phyloP scores from a whole-genome alignment of 805 yeast species.

The Candida anglica region DNA sequence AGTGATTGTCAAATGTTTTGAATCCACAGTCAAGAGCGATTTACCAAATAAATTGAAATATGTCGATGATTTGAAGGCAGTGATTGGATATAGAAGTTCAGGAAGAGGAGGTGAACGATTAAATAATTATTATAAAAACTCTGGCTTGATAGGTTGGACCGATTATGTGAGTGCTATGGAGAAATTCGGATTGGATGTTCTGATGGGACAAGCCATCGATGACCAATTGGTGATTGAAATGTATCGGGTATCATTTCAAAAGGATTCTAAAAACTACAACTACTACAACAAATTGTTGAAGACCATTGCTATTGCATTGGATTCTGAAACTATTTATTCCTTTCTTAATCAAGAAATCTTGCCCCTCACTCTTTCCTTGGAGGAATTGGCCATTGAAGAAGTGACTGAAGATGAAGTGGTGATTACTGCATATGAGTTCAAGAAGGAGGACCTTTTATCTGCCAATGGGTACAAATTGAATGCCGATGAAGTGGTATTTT shows the following conservation, averaged over 20 bases:
- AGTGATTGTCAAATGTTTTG: slow-evolving; percentile 36
- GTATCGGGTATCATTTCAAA: slow-evolving; percentile 25
- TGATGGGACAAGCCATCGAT: slow-evolving; percentile 14
- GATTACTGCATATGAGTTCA: slow-evolving; percentile 68
- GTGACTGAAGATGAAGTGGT: slow-evolving; percentile 59
- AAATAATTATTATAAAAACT: background rate
- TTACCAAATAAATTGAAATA: slow-evolving; percentile 27
- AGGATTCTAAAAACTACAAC: slow-evolving; percentile 33
- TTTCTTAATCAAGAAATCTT: slow-evolving; percentile 28
- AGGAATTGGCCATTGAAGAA: slow-evolving; percentile 36
- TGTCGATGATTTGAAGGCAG: slow-evolving; percentile 31
- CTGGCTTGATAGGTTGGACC: slow-evolving; percentile 28
- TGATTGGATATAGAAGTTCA: slow-evolving; percentile 13
- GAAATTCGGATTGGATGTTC: slow-evolving; percentile 22
- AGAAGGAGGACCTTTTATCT: slow-evolving; percentile 47
- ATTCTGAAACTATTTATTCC: slow-evolving; percentile 15
- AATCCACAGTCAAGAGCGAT: slow-evolving; percentile 31
- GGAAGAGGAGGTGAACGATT: slow-evolving; percentile 20
- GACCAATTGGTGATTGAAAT: slow-evolving; percentile 32
- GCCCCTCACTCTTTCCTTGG: slow-evolving; percentile 30
- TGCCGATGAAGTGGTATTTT: slow-evolving; percentile 34
- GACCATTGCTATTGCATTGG: slow-evolving; percentile 21
- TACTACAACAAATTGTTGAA: slow-evolving; percentile 29
- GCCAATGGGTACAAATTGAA: slow-evolving; percentile 23
- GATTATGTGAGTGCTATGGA: slow-evolving; percentile 31